Percentiles rank a stretch among this genome's conserved stretches.
Evolutionary conservation across 305 asterid species (phyloP).

Genomic region (Fraxinus sp.): DNA sequence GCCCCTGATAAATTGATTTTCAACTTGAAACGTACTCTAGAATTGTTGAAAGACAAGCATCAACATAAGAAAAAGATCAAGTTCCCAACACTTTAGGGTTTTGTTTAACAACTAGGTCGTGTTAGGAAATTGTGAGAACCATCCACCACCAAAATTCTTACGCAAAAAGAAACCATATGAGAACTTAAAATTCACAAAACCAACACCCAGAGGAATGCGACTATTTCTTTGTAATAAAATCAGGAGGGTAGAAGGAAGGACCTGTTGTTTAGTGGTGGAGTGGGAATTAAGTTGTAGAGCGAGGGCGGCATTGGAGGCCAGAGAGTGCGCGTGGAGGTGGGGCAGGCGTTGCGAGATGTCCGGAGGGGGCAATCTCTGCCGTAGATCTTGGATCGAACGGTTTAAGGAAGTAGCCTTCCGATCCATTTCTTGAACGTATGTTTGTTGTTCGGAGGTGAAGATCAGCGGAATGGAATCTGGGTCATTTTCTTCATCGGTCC

Average conservation of each 20-base stretch:
- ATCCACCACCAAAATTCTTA: neutral
- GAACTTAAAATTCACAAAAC: neutral
- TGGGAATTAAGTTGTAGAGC: conserved; percentile 89
- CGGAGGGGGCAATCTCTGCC: conserved; percentile 88
- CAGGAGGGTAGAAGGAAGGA: neutral
- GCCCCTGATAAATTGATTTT: neutral
- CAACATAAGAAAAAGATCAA: neutral
- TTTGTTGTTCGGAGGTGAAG: conserved; percentile 75
- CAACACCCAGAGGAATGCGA: neutral
- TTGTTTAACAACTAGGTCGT: neutral
- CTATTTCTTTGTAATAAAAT: neutral
- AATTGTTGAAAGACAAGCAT: neutral
- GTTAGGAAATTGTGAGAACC: neutral
- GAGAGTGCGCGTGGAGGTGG: conserved; percentile 92
- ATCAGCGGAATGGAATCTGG: conserved; percentile 70
- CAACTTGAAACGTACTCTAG: neutral
- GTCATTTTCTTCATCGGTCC: conserved; percentile 52
- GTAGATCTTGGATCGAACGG: conserved; percentile 94
- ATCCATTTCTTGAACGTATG: conserved; percentile 63
- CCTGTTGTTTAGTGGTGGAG: conserved; percentile 92
- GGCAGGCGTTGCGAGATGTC: conserved; percentile 93
- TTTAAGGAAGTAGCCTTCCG: conserved; percentile 58
- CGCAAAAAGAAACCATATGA: neutral
- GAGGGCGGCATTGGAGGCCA: conserved; percentile 85
- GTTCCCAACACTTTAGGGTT: neutral